Conservation (phyloP, 495 filamentous ascomycete genomes). For the Darksidea phi region DNA sequence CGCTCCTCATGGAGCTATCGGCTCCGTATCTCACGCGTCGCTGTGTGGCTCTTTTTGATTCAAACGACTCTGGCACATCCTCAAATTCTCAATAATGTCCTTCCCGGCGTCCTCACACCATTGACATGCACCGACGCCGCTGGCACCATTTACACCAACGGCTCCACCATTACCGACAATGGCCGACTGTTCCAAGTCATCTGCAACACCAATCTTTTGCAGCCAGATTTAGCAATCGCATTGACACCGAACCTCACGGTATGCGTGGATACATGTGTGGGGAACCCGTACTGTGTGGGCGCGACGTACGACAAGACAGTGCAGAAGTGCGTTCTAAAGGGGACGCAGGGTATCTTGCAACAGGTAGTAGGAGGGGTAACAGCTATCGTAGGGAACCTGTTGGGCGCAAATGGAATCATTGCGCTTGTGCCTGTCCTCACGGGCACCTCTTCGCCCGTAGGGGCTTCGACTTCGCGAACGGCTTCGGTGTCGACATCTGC, state of each 20-base stretch:
- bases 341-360: not conserved
- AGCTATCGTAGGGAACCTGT: too few relatives aligned
- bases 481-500: too few relatives aligned
- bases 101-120: conserved; percentile 7
- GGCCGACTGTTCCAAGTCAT: conserved; percentile 1
- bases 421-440: too few relatives aligned
- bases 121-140: conserved; percentile 11
- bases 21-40: not conserved
- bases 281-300: conserved; percentile 4
- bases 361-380: too few relatives aligned
- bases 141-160: conserved; percentile 2
- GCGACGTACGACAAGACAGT: conserved; percentile 8
- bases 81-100: conserved; percentile 5
- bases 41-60: not conserved
- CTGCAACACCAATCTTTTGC: conserved; percentile 1
- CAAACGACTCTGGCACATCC: not conserved
- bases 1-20: not conserved
- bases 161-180: not conserved
- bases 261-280: conserved; percentile 2
- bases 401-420: too few relatives aligned
- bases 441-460: too few relatives aligned
- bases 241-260: not conserved
- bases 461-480: too few relatives aligned
- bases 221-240: not conserved
- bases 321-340: conserved; percentile 11